Conservation (phyloP, 2,329 filamentous ascomycete genomes). For the Ophiosphaerella korrae region DNA sequence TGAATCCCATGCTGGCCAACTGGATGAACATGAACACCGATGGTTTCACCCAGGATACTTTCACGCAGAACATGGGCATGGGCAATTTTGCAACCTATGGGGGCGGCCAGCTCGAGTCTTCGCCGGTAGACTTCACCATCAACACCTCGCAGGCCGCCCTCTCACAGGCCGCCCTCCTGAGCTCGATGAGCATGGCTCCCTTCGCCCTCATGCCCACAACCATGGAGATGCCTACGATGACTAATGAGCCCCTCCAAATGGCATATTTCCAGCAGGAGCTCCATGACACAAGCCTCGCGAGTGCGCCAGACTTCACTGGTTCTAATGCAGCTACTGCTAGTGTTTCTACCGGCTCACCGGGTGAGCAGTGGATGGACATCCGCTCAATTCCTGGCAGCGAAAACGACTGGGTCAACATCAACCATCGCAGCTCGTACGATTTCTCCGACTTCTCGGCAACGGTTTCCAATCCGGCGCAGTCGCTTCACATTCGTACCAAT, state of each 20-base stretch:
- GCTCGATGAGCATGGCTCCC: constrained; percentile 49
- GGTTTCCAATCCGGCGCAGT: constrained; percentile 92
- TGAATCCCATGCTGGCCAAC: constrained; percentile 45
- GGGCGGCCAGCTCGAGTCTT: constrained; percentile 49
- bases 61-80: constrained; percentile 31
- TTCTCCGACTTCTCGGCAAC: constrained; percentile 62
- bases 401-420: constrained; percentile 81
- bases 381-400: constrained; percentile 84
- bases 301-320: constrained; percentile 53
- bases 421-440: constrained; percentile 69
- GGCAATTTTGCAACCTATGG: constrained; percentile 47
- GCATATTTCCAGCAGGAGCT: constrained; percentile 76
- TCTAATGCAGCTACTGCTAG: constrained; percentile 39
- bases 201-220: constrained; percentile 51
- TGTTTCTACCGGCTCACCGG: constrained; percentile 67
- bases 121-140: constrained; percentile 54
- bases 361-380: constrained; percentile 82
- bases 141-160: constrained; percentile 41
- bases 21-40: constrained; percentile 52
- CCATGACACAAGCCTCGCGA: constrained; percentile 54
- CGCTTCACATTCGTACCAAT: constrained; percentile 81
- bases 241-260: constrained; percentile 43
- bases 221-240: constrained; percentile 46
- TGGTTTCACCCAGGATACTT: constrained; percentile 36
- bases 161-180: constrained; percentile 36